Percentiles rank a stretch among this genome's conserved stretches.
These are phyloP conservation scores for Oryza meridionalis DNA, from an alignment of 176 grass and related monocot genomes.

Conservation along the genomic window DNA sequence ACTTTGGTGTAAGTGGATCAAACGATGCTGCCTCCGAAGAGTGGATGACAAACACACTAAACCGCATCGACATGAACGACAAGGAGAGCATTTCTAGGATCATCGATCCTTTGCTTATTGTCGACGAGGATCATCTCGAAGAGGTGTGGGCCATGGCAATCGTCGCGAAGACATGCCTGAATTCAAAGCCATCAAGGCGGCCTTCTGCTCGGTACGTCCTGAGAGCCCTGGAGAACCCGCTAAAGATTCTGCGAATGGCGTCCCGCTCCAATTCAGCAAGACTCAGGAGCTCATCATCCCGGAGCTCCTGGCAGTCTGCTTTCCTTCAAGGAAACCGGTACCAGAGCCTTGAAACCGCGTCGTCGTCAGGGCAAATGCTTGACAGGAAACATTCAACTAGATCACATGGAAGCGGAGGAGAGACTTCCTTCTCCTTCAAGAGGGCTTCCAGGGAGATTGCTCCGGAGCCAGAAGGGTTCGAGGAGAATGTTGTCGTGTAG, in stretches of 20 bases:
- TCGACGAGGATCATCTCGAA: constrained; percentile 93
- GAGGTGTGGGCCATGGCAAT: constrained; percentile 91
- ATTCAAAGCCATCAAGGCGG: constrained; percentile 61
- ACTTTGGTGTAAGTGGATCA: constrained; percentile 65
- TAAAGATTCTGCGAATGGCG: constrained; percentile 58
- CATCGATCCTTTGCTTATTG: constrained; percentile 62
- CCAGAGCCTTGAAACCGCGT: constrained; percentile 49
- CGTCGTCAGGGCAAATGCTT: constrained; percentile 30
- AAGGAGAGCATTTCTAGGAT: constrained; percentile 54
- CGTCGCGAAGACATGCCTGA: constrained; percentile 82
- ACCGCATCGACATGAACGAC: constrained; percentile 54
- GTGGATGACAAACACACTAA: constrained; percentile 58
- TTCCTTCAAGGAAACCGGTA: constrained; percentile 55
- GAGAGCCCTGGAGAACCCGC: constrained; percentile 76
- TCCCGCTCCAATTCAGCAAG: constrained; percentile 46
- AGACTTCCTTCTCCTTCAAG: constrained; percentile 62
- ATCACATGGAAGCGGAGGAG: constrained; percentile 48
- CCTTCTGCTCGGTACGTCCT: constrained; percentile 70
- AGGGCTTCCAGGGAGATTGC: constrained; percentile 50
- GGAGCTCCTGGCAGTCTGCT: constrained; percentile 74
- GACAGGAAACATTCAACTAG: constrained; percentile 50
- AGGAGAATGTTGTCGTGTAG: constrained; percentile 41
- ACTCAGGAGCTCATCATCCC: constrained; percentile 58
- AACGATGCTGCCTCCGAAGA: constrained; percentile 50
- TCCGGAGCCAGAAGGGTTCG: constrained; percentile 44